Base-by-base conservation (phyloP, 306 rosid genomes). In the Gastrolobium bilobum region DNA sequence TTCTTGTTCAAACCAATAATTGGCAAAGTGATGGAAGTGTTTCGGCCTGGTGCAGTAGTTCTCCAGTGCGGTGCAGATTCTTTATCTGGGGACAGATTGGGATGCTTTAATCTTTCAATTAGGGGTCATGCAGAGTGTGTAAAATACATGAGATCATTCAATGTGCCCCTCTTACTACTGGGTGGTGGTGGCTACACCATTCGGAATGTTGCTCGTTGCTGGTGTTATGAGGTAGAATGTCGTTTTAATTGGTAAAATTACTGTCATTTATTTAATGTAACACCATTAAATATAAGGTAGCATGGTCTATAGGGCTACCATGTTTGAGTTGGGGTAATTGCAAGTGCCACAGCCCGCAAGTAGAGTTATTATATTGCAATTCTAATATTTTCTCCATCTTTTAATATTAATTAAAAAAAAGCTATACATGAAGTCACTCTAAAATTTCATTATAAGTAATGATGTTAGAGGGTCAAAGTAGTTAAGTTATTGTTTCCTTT, bases 31-130 rank as follows among this genome's bases (percentile, higher is more conserved):
- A 92, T 92, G 97, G 97, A 92, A 82, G 83, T 92, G 80, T 92
- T 90, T 81, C 86, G 72, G 82, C 97, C 96, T 14, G 97, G 96
- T 78, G 97, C 97, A 14, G 97, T 92, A 58, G 96, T 90, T 85
- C 97, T 92, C 76, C 97, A 92, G 83, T 92, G 97, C 11, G 97
- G 97, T 67, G 97, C 97, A 10, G 97, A 92, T 83, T 92, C 97
- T 40, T 87, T 92, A 76, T 92, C 95, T 48, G 97, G 97, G 60
- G 97, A 92, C 58, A 89, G 97, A 85, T 80, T 92, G 81, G 97
- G 97, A 48, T 92, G 97, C 81, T 92, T 92, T 79, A 92, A 92
- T 81, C 93, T 92, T 77, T 92, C 97, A 58, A 92, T 92, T 52
- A 92, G 89, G 80, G 97, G 97, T 42, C 97, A 92, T 54, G 97